A percentile compares a stretch with the other conserved stretches of the same genome.
Conservation (phyloP, 257 asterid genomes). For the Solanum clarkiae region DNA sequence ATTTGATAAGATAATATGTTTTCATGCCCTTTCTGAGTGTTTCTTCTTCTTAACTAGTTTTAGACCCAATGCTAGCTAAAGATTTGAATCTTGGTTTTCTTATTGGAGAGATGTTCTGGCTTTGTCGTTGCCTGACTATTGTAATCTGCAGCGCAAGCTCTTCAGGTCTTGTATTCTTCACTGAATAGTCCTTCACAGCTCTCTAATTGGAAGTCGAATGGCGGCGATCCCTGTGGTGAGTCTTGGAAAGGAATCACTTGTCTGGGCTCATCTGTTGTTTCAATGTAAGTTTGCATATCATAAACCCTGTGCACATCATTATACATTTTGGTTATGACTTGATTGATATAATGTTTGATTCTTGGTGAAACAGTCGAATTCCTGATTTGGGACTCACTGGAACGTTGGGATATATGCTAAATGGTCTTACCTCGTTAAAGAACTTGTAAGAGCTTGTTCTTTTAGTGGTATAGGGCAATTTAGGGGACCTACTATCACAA, state of each 20-base stretch:
- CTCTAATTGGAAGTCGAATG: conserved; percentile 71
- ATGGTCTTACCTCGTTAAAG: conserved; percentile 56
- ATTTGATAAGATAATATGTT: background rate
- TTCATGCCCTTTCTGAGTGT: background rate
- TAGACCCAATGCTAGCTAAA: background rate
- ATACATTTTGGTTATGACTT: background rate
- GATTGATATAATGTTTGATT: conserved; percentile 2
- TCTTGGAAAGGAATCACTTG: conserved; percentile 85
- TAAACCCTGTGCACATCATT: background rate
- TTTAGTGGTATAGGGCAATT: background rate
- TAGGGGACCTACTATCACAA: background rate
- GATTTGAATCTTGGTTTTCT: background rate
- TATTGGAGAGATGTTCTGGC: background rate
- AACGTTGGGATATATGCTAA: conserved; percentile 76
- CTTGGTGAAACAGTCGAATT: conserved; percentile 47
- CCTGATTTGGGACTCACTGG: conserved; percentile 79
- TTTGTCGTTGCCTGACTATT: background rate
- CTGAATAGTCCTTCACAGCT: conserved; percentile 70
- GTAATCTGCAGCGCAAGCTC: conserved; percentile 65
- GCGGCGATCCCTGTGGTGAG: conserved; percentile 95
- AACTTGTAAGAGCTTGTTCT: conserved; percentile 46
- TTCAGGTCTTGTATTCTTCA: conserved; percentile 70
- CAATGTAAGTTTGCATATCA: conserved; percentile 47
- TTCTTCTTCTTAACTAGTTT: background rate
- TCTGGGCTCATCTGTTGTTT: conserved; percentile 64